Percentiles rank a stretch among this genome's conserved stretches.
Evolutionary conservation across 106 monocot species (phyloP).

Genomic region (Dendrobium catenatum): DNA sequence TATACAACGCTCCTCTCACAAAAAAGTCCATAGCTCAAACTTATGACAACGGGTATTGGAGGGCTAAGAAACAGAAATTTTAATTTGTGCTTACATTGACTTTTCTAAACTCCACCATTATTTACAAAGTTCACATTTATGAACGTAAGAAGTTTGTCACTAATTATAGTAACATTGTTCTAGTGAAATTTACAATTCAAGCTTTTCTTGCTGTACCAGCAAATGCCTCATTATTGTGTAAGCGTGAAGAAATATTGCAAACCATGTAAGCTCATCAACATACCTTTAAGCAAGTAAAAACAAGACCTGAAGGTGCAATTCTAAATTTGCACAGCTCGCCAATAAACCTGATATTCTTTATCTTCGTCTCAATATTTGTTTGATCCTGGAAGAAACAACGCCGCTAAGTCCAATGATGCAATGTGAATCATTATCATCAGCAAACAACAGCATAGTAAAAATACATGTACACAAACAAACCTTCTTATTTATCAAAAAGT

Average conservation of each 20-base stretch:
- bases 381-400: constrained; percentile 59
- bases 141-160: too few relatives aligned
- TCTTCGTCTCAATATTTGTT: constrained; percentile 96
- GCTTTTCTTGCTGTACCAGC: too few relatives aligned
- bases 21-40: too few relatives aligned
- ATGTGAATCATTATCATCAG: not conserved
- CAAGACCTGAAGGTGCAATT: constrained; percentile 71
- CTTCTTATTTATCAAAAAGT: constrained; percentile 96
- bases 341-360: constrained; percentile 98
- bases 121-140: too few relatives aligned
- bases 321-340: constrained; percentile 98
- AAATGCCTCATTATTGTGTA: not conserved
- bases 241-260: not conserved
- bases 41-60: too few relatives aligned
- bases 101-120: too few relatives aligned
- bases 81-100: too few relatives aligned
- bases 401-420: not conserved
- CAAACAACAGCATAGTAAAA: not conserved
- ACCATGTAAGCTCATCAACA: not conserved
- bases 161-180: too few relatives aligned
- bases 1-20: too few relatives aligned
- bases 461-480: constrained; percentile 14
- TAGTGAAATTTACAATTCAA: too few relatives aligned
- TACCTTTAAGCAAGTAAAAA: constrained; percentile 97
- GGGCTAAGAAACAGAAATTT: too few relatives aligned